Percentiles rank a stretch among this genome's conserved stretches.
These are phyloP conservation scores for Phaseolus lunatus DNA, from an alignment of 306 rosid genomes.

Conservation along the genomic window DNA sequence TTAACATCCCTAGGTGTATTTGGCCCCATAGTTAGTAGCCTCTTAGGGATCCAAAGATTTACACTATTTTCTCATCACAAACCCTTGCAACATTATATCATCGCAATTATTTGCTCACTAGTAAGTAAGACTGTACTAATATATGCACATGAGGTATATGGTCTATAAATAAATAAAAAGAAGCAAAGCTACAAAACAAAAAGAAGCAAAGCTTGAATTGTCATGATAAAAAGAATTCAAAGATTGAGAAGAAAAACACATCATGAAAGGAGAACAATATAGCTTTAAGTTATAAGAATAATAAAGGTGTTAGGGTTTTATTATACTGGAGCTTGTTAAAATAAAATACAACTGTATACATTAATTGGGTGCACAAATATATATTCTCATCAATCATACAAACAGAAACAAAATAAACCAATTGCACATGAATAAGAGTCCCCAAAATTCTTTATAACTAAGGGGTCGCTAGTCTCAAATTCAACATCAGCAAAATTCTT, in stretches of 20 bases:
- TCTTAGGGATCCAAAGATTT: constrained; percentile 2
- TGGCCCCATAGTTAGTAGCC: neutral
- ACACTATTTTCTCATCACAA: neutral
- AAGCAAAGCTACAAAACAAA: constrained; percentile 14
- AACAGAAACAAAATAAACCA: constrained; percentile 43
- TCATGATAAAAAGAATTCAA: constrained; percentile 19
- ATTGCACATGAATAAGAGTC: constrained; percentile 37
- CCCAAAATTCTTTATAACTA: constrained; percentile 45
- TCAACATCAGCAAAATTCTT: constrained; percentile 60
- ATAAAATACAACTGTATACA: constrained; percentile 38
- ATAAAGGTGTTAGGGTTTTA: constrained; percentile 12
- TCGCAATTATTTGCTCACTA: constrained; percentile 3
- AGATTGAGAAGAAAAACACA: neutral
- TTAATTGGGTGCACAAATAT: constrained; percentile 25
- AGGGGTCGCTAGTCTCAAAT: constrained; percentile 49
- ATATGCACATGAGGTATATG: neutral
- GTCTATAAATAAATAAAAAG: neutral
- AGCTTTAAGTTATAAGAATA: no score
- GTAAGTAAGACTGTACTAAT: constrained; percentile 18
- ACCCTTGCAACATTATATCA: constrained; percentile 16
- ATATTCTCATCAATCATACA: constrained; percentile 9
- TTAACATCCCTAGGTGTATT: no score
- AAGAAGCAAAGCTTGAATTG: constrained; percentile 4
- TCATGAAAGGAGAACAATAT: constrained; percentile 3
- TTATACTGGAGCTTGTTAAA: constrained; percentile 11